These are phyloP conservation scores for Cladosporium velox DNA, from an alignment of 2,329 filamentous ascomycete species.

Conservation along the genomic window DNA sequence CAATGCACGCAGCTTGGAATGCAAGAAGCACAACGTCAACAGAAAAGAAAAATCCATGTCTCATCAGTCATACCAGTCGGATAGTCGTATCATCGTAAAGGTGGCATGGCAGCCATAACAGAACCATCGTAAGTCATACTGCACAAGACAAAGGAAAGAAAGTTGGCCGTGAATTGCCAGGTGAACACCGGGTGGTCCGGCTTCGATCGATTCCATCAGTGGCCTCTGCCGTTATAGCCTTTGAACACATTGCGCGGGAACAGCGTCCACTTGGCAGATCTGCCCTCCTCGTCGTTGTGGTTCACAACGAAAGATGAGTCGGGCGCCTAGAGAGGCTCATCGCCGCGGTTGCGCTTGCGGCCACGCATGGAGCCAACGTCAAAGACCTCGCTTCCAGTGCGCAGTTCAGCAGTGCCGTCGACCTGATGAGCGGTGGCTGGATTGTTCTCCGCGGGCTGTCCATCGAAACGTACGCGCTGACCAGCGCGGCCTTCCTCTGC, in stretches of 20 bases:
- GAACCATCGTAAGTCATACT: constrained; percentile 7
- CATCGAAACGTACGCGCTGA: constrained; percentile 15
- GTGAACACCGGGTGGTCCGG: not conserved
- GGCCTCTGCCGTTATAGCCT: constrained; percentile 1
- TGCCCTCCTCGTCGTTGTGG: constrained; percentile 12
- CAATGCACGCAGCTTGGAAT: not conserved
- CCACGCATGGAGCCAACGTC: constrained; percentile 19
- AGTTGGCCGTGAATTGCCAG: not conserved
- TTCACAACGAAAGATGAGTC: constrained; percentile 14
- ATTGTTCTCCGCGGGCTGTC: not conserved
- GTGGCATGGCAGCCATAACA: not conserved
- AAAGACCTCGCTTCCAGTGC: constrained; percentile 18
- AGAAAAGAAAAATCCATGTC: not conserved
- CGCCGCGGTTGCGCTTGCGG: constrained; percentile 15
- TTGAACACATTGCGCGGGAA: constrained; percentile 8
- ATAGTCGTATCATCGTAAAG: not conserved
- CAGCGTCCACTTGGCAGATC: not conserved
- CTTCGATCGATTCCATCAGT: not conserved
- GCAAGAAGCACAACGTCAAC: not conserved
- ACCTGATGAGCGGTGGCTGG: constrained; percentile 5
- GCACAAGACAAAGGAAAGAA: constrained; percentile 9
- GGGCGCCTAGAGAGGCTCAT: constrained; percentile 19
- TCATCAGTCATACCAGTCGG: not conserved
- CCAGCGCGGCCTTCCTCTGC: constrained; percentile 16
- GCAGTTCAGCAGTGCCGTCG: constrained; percentile 13